A percentile compares a stretch with the other conserved stretches of the same genome.
These are phyloP conservation scores for Reticulascus tulasneorum DNA, from an alignment of 2,329 filamentous ascomycete genomes.

Conservation along the genomic window DNA sequence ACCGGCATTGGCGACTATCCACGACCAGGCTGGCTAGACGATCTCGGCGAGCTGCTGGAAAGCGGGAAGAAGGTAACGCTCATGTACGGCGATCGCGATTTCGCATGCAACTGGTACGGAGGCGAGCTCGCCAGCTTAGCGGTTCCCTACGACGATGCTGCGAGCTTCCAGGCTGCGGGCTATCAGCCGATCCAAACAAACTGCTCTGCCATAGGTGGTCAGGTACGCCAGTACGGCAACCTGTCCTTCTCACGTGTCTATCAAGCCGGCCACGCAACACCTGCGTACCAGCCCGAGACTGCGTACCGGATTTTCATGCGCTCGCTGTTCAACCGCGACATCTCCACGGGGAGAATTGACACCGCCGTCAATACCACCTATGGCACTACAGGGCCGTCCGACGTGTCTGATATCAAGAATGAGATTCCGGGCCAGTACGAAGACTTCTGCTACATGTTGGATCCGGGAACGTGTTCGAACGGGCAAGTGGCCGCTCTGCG, in stretches of 20 bases:
- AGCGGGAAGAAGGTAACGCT: conserved; percentile 57
- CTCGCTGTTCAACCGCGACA: conserved; percentile 46
- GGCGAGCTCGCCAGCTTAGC: conserved; percentile 60
- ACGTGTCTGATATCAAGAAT: conserved; percentile 44
- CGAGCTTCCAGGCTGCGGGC: conserved; percentile 53
- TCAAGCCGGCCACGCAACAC: conserved; percentile 53
- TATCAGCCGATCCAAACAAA: conserved; percentile 63
- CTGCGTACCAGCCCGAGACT: conserved; percentile 47
- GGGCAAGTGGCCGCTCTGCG: too few species aligned
- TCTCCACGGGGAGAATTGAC: conserved; percentile 45
- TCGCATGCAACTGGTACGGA: conserved; percentile 52
- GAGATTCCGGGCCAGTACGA: conserved; percentile 39
- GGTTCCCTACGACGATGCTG: conserved; percentile 34
- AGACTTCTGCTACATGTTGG: conserved; percentile 56
- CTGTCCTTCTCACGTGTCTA: conserved; percentile 57
- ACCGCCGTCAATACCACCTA: conserved; percentile 34
- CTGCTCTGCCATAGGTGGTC: conserved; percentile 58
- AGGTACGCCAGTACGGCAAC: conserved; percentile 67
- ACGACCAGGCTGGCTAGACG: conserved; percentile 32
- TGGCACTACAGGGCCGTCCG: conserved; percentile 20
- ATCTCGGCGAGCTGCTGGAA: conserved; percentile 38
- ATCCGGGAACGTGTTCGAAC: conserved; percentile 56
- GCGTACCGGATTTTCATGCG: conserved; percentile 47
- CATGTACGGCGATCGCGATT: conserved; percentile 48
- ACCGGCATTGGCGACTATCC: conserved; percentile 25